Percentiles rank a stretch among this genome's conserved stretches.
Evolutionary conservation across 306 rosid species (phyloP).

Genomic region (Malus sieversii): DNA sequence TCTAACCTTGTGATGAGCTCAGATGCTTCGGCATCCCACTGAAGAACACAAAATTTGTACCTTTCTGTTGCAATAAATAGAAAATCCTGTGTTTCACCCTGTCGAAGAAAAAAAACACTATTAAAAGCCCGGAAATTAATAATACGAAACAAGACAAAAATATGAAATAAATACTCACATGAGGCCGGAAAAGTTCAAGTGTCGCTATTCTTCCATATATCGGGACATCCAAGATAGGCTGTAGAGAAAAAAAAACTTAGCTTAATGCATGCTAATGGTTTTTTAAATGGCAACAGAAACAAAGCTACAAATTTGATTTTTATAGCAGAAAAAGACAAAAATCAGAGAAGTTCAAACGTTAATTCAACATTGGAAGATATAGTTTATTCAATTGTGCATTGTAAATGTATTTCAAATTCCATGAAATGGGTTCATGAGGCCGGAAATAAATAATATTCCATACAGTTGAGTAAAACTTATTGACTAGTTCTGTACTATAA

Average conservation of each 20-base stretch:
- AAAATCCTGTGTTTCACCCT: constrained; percentile 95
- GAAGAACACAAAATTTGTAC: constrained; percentile 96
- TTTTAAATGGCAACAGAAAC: not conserved
- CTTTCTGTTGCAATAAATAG: constrained; percentile 93
- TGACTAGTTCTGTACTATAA: not conserved
- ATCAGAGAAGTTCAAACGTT: too few relatives aligned
- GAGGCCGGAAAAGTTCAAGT: constrained; percentile 91
- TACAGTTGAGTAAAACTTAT: not conserved
- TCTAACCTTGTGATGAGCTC: constrained; percentile 71
- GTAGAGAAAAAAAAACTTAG: constrained; percentile 13
- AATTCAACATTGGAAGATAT: too few relatives aligned
- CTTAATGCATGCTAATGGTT: not conserved
- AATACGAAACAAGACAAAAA: not conserved
- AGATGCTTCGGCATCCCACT: constrained; percentile 83
- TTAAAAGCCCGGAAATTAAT: not conserved
- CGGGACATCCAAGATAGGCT: constrained; percentile 92
- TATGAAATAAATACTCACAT: constrained; percentile 39
- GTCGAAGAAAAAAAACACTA: constrained; percentile 10
- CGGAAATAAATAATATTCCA: too few relatives aligned
- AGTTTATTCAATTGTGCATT: too few relatives aligned
- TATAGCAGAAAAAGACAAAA: too few relatives aligned
- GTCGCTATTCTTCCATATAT: constrained; percentile 96
- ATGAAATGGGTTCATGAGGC: too few relatives aligned
- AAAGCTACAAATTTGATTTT: too few relatives aligned
- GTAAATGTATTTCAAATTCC: too few relatives aligned